These are phyloP conservation scores for Pharus latifolius DNA, from an alignment of 176 grass and related monocot genomes.

Conservation along the genomic window DNA sequence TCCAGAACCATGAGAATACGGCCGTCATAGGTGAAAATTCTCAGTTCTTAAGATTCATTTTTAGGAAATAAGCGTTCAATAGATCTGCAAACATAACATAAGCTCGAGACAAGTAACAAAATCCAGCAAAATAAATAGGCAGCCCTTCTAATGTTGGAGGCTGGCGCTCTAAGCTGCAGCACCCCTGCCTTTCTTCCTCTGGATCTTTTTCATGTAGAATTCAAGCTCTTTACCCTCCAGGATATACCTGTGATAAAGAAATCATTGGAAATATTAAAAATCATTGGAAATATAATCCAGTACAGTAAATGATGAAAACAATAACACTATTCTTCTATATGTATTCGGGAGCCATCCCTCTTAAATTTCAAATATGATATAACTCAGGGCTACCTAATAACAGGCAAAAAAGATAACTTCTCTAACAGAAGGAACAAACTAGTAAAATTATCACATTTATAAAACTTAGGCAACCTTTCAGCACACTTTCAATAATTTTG, in stretches of 20 bases:
- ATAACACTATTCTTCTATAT: background rate
- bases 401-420: no score
- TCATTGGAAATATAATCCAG: background rate
- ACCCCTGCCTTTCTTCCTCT: conserved; percentile 89
- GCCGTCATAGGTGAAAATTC: background rate
- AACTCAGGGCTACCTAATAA: no score
- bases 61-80: background rate
- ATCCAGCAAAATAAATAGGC: background rate
- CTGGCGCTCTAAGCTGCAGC: conserved; percentile 43
- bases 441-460: no score
- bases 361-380: background rate
- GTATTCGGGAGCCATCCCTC: background rate
- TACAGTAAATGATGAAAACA: no score
- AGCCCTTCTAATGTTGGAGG: background rate
- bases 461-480: no score
- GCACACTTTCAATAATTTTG: no score
- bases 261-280: background rate
- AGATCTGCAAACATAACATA: conserved; percentile 14
- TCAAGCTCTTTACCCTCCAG: conserved; percentile 87
- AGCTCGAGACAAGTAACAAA: conserved; percentile 11
- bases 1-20: background rate
- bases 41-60: conserved; percentile 3
- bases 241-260: conserved; percentile 41
- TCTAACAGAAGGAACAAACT: no score
- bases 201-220: conserved; percentile 88